phyloP scores from a whole-genome alignment of 768 basidiomycete genomes.

The Boletus reticuloceps region DNA sequence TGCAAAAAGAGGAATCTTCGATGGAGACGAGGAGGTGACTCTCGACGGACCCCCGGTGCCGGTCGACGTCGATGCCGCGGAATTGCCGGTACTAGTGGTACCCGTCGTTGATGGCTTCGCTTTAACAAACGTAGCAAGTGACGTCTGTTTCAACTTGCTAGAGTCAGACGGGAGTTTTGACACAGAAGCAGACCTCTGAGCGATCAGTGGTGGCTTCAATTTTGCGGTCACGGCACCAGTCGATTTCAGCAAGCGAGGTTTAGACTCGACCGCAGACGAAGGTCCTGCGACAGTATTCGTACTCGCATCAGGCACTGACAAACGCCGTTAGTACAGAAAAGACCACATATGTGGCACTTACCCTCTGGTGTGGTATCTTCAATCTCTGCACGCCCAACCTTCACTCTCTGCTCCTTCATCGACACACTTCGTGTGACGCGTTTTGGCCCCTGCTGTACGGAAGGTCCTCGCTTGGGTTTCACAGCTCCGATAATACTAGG shows the following conservation, averaged over 20 bases:
- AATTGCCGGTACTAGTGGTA: neutral
- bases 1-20: conserved; percentile 27
- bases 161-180: conserved; percentile 10
- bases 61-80: conserved; percentile 4
- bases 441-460: conserved; percentile 5
- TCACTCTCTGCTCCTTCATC: conserved; percentile 20
- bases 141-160: conserved; percentile 24
- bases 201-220: neutral
- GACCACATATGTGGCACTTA: neutral
- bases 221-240: neutral
- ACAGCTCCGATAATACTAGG: conserved; percentile 4
- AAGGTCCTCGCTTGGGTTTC: conserved; percentile 19
- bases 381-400: neutral
- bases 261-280: neutral
- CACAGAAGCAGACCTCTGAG: conserved; percentile 7
- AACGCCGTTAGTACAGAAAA: conserved; percentile 1
- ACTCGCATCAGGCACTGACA: neutral
- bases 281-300: neutral
- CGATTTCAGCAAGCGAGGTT: conserved; percentile 9
- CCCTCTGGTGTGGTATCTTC: conserved; percentile 3
- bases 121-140: conserved; percentile 24
- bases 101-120: neutral
- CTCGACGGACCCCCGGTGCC: conserved; percentile 8
- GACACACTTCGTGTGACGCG: conserved; percentile 31
- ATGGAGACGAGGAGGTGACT: conserved; percentile 14